Conservation (phyloP, 805 yeast genomes). For the Lachancea nothofagi region DNA sequence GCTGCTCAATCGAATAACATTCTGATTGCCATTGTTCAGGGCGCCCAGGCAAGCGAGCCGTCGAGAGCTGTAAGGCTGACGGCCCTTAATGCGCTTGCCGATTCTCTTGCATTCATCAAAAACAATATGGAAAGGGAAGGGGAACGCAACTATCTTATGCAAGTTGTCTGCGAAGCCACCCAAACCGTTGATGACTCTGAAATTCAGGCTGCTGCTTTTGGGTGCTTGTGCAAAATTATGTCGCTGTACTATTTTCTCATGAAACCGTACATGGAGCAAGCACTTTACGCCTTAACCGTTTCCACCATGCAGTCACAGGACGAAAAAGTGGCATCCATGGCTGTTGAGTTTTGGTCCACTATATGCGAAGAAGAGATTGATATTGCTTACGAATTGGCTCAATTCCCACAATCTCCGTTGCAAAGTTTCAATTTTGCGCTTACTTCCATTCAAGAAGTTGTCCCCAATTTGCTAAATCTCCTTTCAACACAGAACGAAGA, state of each 20-base stretch:
- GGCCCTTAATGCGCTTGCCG: conserved; percentile 86
- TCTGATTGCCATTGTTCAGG: conserved; percentile 92
- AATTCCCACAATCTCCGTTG: conserved; percentile 46
- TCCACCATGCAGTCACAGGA: conserved; percentile 75
- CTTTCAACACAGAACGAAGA: conserved; percentile 88
- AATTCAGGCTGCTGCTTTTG: conserved; percentile 90
- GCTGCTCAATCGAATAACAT: conserved; percentile 86
- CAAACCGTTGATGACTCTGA: conserved; percentile 69
- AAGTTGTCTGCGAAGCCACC: conserved; percentile 98
- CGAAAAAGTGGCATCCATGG: conserved; percentile 91
- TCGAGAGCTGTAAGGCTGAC: conserved; percentile 73
- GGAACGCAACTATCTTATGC: conserved; percentile 96
- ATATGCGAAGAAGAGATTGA: conserved; percentile 97
- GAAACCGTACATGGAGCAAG: conserved; percentile 97
- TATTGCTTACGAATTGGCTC: conserved; percentile 61
- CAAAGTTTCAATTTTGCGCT: conserved; percentile 75
- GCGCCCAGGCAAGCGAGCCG: conserved; percentile 81
- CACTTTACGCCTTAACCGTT: conserved; percentile 83
- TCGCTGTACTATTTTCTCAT: conserved; percentile 79
- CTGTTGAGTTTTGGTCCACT: conserved; percentile 98
- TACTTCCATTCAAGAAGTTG: conserved; percentile 74
- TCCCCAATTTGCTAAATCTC: conserved; percentile 77
- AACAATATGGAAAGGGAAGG: conserved; percentile 87
- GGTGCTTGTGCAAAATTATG: conserved; percentile 91
- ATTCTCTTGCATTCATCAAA: conserved; percentile 84